These are phyloP conservation scores for Cyberlindnera maclurae DNA, from an alignment of 805 yeast species.

Conservation along the genomic window DNA sequence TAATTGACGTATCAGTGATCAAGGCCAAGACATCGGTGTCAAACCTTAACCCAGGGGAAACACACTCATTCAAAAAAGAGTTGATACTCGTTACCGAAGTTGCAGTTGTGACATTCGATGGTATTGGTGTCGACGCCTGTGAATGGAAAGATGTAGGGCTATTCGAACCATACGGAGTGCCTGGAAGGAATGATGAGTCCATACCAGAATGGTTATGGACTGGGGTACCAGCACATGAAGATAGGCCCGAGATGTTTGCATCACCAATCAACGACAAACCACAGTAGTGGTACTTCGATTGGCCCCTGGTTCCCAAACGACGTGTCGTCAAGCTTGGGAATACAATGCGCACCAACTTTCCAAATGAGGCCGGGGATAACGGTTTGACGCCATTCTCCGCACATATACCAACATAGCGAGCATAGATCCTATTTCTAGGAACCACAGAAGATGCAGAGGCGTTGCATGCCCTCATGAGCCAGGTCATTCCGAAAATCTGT, in stretches of 20 bases:
- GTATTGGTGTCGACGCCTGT: constrained; percentile 20
- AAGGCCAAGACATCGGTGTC: constrained; percentile 14
- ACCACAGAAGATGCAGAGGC: constrained; percentile 43
- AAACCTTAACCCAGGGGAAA: constrained; percentile 15
- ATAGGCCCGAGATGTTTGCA: constrained; percentile 19
- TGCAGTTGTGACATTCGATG: constrained; percentile 7
- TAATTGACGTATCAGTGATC: constrained; percentile 11
- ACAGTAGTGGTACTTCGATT: constrained; percentile 75
- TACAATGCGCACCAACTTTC: constrained; percentile 56
- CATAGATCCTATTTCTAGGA: constrained; percentile 63
- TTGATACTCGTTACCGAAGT: constrained; percentile 8
- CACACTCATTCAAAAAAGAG: constrained; percentile 14
- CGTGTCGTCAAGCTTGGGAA: constrained; percentile 65
- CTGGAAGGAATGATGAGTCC: constrained; percentile 22
- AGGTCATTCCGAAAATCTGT: constrained; percentile 77
- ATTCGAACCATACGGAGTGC: constrained; percentile 24
- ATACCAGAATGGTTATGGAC: constrained; percentile 16
- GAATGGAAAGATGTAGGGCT: constrained; percentile 23
- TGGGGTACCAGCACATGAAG: constrained; percentile 21
- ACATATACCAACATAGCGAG: constrained; percentile 54
- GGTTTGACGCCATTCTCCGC: constrained; percentile 48
- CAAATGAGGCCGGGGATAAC: constrained; percentile 70
- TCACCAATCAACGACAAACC: constrained; percentile 50
- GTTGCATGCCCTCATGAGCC: constrained; percentile 64
- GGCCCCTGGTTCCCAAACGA: constrained; percentile 72